These are phyloP conservation scores for Ochetophila trinervis DNA, from an alignment of 306 rosid genomes.

Conservation along the genomic window DNA sequence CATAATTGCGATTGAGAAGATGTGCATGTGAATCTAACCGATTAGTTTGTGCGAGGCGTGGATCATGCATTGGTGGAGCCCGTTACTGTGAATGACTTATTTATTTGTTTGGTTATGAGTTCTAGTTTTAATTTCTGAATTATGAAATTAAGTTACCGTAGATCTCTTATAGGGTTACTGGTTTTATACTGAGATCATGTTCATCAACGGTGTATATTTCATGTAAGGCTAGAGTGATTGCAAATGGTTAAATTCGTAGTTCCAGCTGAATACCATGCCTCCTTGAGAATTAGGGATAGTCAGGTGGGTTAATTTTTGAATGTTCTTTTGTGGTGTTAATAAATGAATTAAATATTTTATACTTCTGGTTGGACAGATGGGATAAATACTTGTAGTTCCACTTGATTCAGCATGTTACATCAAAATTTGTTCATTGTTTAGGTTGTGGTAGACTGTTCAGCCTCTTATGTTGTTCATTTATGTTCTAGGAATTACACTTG, in stretches of 20 bases:
- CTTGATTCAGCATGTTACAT: background rate
- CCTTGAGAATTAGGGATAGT: background rate
- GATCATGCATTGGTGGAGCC: slow-evolving; percentile 22
- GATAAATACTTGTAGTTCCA: background rate
- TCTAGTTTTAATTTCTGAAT: slow-evolving; percentile 5
- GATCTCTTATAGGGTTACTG: background rate
- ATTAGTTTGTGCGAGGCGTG: slow-evolving; percentile 22
- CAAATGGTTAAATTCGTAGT: background rate
- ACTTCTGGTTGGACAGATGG: background rate
- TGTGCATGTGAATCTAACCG: slow-evolving; percentile 13
- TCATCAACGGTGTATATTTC: background rate
- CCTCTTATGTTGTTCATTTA: background rate
- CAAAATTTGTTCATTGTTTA: background rate
- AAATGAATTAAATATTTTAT: background rate
- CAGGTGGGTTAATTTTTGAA: background rate
- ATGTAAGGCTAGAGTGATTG: background rate
- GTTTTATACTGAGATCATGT: background rate
- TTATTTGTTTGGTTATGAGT: background rate
- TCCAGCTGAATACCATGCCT: slow-evolving; percentile 1
- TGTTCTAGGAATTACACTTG: slow-evolving; percentile 9
- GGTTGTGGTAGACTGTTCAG: background rate
- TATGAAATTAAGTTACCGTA: background rate
- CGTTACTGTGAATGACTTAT: background rate
- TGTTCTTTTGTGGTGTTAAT: slow-evolving; percentile 1
- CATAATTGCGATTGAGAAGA: slow-evolving; percentile 6